phyloP scores from a whole-genome alignment of 163 green algal species.

The Chloromonas sp. region DNA sequence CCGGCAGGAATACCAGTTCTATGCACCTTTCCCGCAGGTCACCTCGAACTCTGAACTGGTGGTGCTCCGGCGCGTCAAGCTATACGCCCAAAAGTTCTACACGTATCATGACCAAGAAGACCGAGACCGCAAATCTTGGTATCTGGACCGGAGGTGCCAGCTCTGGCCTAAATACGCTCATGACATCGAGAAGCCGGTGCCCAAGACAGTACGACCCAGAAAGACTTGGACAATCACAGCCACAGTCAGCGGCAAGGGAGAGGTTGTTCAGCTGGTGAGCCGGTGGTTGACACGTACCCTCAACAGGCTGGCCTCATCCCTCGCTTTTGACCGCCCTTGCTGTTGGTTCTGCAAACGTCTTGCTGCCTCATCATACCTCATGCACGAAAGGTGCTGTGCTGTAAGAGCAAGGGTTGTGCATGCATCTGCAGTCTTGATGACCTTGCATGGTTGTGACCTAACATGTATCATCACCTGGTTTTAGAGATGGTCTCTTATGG shows the following conservation, averaged over 20 bases:
- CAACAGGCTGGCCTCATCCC: too few relatives aligned
- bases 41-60: neutral
- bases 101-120: slow-evolving; percentile 19
- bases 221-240: slow-evolving; percentile 28
- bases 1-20: too few relatives aligned
- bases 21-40: neutral
- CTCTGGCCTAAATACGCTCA: slow-evolving; percentile 27
- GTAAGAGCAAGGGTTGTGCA: too few relatives aligned
- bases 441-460: too few relatives aligned
- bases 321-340: too few relatives aligned
- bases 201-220: slow-evolving; percentile 24
- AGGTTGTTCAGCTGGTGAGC: slow-evolving; percentile 14
- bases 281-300: too few relatives aligned
- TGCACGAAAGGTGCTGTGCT: neutral
- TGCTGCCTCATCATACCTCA: neutral
- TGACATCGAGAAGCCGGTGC: slow-evolving; percentile 25
- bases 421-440: too few relatives aligned
- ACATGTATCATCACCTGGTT: too few relatives aligned
- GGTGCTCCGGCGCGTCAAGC: slow-evolving; percentile 20
- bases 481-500: too few relatives aligned
- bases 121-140: slow-evolving; percentile 37
- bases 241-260: neutral
- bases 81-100: slow-evolving; percentile 26
- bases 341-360: too few relatives aligned
- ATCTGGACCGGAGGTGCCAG: slow-evolving; percentile 29